These are phyloP conservation scores for Lepiota brunneoincarnata DNA, from an alignment of 768 basidiomycete species.

Conservation along the genomic window DNA sequence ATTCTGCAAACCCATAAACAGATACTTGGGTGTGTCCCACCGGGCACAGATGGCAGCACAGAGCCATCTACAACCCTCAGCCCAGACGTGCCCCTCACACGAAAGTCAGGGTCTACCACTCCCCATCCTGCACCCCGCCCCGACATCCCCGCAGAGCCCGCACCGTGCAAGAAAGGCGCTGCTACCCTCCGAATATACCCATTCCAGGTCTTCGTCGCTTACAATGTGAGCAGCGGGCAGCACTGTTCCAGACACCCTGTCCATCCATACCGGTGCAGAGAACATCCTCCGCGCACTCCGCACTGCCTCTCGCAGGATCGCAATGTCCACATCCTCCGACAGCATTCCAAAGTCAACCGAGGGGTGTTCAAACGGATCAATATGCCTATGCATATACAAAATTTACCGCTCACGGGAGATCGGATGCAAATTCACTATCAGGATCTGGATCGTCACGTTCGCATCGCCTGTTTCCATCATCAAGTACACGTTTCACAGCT, in stretches of 20 bases:
- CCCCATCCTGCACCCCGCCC: slow-evolving; percentile 1
- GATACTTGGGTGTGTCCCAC: slow-evolving; percentile 12
- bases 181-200: not conserved
- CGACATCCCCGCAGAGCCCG: slow-evolving; percentile 10
- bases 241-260: not conserved
- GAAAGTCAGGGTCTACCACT: slow-evolving; percentile 14
- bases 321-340: not conserved
- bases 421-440: slow-evolving; percentile 9
- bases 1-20: slow-evolving; percentile 13
- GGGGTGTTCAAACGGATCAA: slow-evolving; percentile 11
- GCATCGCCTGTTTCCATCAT: not conserved
- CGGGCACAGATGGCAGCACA: slow-evolving; percentile 12
- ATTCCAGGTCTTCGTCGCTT: slow-evolving; percentile 3
- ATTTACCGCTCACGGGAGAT: slow-evolving; percentile 8
- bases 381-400: not conserved
- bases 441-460: not conserved
- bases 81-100: slow-evolving; percentile 6
- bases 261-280: not conserved
- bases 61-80: slow-evolving; percentile 14
- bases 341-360: slow-evolving; percentile 12
- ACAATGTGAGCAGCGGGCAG: not conserved
- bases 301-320: not conserved
- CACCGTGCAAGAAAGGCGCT: slow-evolving; percentile 4
- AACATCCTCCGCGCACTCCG: not conserved
- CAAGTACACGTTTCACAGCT: not conserved